Evolutionary conservation across 306 rosid species (phyloP).

Genomic region (Citrullus amarus): DNA sequence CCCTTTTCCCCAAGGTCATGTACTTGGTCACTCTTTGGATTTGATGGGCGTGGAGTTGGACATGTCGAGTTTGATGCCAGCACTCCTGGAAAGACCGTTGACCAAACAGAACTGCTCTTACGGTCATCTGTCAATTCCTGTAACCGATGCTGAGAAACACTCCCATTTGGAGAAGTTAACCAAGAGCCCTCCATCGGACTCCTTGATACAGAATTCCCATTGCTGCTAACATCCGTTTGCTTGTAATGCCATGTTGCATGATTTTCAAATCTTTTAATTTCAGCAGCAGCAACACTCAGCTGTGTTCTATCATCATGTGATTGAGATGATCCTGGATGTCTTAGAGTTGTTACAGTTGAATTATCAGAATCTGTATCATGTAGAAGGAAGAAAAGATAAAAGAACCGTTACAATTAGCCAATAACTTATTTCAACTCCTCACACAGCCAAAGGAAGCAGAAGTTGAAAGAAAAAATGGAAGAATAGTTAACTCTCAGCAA

Average conservation of each 20-base stretch:
- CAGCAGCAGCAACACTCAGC: slow-evolving; percentile 22
- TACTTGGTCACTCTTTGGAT: slow-evolving; percentile 25
- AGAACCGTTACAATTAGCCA: background rate
- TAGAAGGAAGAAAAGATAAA: background rate
- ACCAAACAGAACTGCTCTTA: slow-evolving; percentile 41
- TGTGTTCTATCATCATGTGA: slow-evolving; percentile 39
- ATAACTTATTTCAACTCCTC: background rate
- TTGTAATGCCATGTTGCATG: slow-evolving; percentile 36
- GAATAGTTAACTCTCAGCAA: slow-evolving; percentile 28
- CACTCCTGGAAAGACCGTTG: slow-evolving; percentile 19
- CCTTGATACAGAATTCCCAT: slow-evolving; percentile 30
- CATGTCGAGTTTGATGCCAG: background rate
- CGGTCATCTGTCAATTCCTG: slow-evolving; percentile 51
- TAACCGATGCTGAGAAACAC: slow-evolving; percentile 32
- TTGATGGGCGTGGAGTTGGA: slow-evolving; percentile 28
- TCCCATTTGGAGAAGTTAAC: slow-evolving; percentile 42
- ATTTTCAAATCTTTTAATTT: slow-evolving; percentile 39
- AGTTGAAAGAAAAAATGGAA: background rate
- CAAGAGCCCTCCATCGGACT: slow-evolving; percentile 44
- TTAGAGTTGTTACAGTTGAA: slow-evolving; percentile 37
- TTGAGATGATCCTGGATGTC: slow-evolving; percentile 40
- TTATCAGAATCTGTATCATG: slow-evolving; percentile 27
- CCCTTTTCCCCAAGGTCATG: slow-evolving; percentile 41
- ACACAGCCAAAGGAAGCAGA: background rate
- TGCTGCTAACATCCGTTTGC: slow-evolving; percentile 36